Conservation (phyloP, 2,329 filamentous ascomycete genomes). For the Calycina herbarum region DNA sequence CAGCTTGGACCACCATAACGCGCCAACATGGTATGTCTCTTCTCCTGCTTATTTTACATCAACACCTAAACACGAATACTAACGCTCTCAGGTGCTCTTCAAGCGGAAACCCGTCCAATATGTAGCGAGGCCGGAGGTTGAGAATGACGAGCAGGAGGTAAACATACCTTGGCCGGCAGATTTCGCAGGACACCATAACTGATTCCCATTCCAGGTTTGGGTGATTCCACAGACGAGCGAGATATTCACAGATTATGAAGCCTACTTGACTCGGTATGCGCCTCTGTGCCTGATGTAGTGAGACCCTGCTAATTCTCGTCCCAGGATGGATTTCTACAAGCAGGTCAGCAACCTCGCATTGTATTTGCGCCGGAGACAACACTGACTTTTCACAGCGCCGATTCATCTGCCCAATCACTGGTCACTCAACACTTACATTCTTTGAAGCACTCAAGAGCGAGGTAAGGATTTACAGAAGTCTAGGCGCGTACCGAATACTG, state of each 20-base stretch:
- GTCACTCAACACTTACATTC: conserved; percentile 86
- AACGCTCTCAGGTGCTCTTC: conserved; percentile 72
- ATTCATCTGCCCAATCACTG: conserved; percentile 95
- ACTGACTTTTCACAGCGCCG: conserved; percentile 50
- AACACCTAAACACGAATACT: neutral
- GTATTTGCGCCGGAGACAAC: conserved; percentile 16
- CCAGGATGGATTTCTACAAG: conserved; percentile 88
- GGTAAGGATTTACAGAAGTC: conserved; percentile 52
- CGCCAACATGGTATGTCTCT: conserved; percentile 33
- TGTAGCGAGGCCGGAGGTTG: conserved; percentile 67
- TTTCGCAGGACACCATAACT: conserved; percentile 19
- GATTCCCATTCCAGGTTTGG: conserved; percentile 69
- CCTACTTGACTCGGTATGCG: conserved; percentile 77
- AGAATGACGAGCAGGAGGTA: conserved; percentile 85
- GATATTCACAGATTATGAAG: conserved; percentile 84
- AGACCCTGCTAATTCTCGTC: conserved; percentile 34
- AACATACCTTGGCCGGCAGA: conserved; percentile 35
- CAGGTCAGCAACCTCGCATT: conserved; percentile 58
- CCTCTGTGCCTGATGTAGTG: conserved; percentile 18
- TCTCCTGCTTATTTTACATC: neutral
- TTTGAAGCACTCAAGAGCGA: conserved; percentile 92
- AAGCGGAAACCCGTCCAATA: conserved; percentile 94
- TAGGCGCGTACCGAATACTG: conserved; percentile 32
- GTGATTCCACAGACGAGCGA: conserved; percentile 87
- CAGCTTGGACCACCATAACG: conserved; percentile 20